Conservation (phyloP, 495 filamentous ascomycete genomes). For the Podospora australis region DNA sequence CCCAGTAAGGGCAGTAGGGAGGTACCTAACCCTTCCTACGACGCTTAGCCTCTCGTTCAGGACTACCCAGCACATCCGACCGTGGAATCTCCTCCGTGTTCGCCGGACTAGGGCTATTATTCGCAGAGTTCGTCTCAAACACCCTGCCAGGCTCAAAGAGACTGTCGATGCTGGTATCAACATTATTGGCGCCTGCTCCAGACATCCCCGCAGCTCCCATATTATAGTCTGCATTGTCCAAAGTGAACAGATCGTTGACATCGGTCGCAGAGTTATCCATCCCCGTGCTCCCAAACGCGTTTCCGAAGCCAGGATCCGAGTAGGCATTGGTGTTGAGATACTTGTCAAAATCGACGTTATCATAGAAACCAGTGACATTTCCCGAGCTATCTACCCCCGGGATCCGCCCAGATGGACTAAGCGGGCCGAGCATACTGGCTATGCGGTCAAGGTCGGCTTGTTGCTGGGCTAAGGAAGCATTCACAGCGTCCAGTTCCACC, state of each 20-base stretch:
- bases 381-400: slow-evolving; percentile 57
- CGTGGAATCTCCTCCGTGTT: slow-evolving; percentile 41
- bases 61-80: slow-evolving; percentile 33
- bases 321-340: slow-evolving; percentile 62
- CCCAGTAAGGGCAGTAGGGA: too few species aligned
- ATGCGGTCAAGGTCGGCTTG: slow-evolving; percentile 64
- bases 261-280: not conserved
- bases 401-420: slow-evolving; percentile 73
- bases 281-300: slow-evolving; percentile 22
- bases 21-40: slow-evolving; percentile 29
- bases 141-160: slow-evolving; percentile 22
- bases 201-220: not conserved
- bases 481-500: slow-evolving; percentile 65
- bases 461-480: slow-evolving; percentile 68
- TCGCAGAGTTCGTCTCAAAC: slow-evolving; percentile 26
- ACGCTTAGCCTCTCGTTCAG: slow-evolving; percentile 34
- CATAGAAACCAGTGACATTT: slow-evolving; percentile 36
- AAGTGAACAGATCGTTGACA: not conserved
- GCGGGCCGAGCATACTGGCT: slow-evolving; percentile 61
- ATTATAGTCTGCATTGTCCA: not conserved
- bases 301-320: slow-evolving; percentile 22
- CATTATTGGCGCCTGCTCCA: not conserved
- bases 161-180: not conserved
- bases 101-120: slow-evolving; percentile 38
- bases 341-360: slow-evolving; percentile 58